Percentiles rank a stretch among this genome's conserved stretches.
phyloP scores from a whole-genome alignment of 768 basidiomycete species.

The Mycena rosella region DNA sequence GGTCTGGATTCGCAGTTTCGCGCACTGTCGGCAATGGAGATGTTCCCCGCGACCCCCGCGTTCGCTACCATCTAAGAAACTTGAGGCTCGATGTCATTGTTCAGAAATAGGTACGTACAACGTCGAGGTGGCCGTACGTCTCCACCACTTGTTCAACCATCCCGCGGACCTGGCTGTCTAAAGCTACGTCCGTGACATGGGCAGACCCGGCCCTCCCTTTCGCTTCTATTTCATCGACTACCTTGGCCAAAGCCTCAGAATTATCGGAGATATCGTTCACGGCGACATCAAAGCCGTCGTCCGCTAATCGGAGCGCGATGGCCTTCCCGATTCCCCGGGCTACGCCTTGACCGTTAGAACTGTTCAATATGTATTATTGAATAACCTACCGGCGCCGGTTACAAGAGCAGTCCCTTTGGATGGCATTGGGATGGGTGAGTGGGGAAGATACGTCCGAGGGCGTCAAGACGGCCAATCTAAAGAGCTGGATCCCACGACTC shows the following conservation, averaged over 20 bases:
- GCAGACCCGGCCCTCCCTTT: constrained; percentile 31
- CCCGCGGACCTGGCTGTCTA: constrained; percentile 50
- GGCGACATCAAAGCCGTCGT: constrained; percentile 55
- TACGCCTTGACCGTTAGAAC: background rate
- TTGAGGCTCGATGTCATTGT: too few species aligned
- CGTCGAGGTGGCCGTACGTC: constrained; percentile 48
- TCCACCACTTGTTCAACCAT: constrained; percentile 47
- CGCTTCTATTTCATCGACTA: constrained; percentile 43
- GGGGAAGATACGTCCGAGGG: too few species aligned
- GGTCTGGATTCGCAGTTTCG: background rate
- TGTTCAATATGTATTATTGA: background rate
- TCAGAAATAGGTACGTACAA: constrained; percentile 13
- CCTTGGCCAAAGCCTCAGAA: constrained; percentile 37
- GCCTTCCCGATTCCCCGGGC: constrained; percentile 58
- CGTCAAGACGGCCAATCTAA: too few species aligned
- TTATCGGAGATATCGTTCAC: constrained; percentile 52
- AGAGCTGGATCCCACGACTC: too few species aligned
- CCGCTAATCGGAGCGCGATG: constrained; percentile 56
- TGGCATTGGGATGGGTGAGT: background rate
- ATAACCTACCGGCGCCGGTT: constrained; percentile 46
- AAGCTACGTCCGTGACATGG: constrained; percentile 46
- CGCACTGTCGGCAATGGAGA: constrained; percentile 24
- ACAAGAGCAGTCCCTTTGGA: constrained; percentile 48
- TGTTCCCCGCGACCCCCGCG: constrained; percentile 38
- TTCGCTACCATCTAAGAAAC: too few species aligned